A percentile compares a stretch with the other conserved stretches of the same genome.
Evolutionary conservation across 345 rosid species (phyloP).

Genomic region (Eucalyptus erythrocorys): DNA sequence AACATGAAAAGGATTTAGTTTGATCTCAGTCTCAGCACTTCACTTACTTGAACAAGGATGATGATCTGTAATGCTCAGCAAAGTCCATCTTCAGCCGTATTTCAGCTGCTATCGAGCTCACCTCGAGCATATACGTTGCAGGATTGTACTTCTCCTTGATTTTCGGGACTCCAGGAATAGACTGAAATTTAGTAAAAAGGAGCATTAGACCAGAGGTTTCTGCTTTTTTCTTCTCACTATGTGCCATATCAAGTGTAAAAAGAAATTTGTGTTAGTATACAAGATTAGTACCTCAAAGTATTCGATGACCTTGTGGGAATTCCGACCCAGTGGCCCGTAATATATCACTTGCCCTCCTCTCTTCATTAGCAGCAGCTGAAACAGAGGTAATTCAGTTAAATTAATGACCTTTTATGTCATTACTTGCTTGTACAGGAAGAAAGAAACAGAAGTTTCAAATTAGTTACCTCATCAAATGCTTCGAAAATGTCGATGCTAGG

Average conservation of each 20-base stretch:
- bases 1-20: neutral
- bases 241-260: neutral
- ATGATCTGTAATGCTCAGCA: constrained; percentile 48
- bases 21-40: neutral
- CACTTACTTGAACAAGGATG: constrained; percentile 54
- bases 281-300: constrained; percentile 57
- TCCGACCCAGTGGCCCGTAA: constrained; percentile 57
- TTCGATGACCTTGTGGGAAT: constrained; percentile 62
- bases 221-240: neutral
- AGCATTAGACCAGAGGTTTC: neutral
- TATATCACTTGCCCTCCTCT: constrained; percentile 88
- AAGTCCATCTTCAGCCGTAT: constrained; percentile 55
- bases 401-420: neutral
- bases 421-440: neutral
- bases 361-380: constrained; percentile 54
- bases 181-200: constrained; percentile 10
- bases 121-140: constrained; percentile 94
- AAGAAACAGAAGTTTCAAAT: neutral
- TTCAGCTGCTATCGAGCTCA: constrained; percentile 68
- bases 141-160: constrained; percentile 75
- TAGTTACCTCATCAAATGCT: constrained; percentile 60
- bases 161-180: constrained; percentile 48
- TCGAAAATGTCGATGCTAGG: constrained; percentile 94
- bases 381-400: neutral
- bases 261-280: neutral